Base-by-base conservation (phyloP, 2,329 filamentous ascomycete genomes). In the Beauveria rudraprayagi region DNA sequence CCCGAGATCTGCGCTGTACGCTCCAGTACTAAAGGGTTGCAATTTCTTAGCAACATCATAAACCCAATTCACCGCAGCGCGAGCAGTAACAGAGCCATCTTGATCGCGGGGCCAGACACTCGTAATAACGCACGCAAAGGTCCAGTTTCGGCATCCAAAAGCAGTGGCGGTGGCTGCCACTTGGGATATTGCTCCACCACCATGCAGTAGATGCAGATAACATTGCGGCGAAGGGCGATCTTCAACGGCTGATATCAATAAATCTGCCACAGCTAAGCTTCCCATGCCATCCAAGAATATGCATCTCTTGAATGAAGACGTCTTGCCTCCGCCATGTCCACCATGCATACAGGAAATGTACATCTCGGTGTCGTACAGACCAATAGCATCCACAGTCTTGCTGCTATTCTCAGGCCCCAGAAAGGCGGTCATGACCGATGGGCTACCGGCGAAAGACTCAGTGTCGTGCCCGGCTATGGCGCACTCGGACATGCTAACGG, bases 101-200 rank as follows among this genome's bases (percentile, higher is more conserved):
- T 81, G 68, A 10, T 80, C 73, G 17, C 83, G 80, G 2, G 75
- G 74, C 84, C 84, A 88, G 61, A 86, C 79, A 28, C 82, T 84
- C 5, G 84, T 87, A 47, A 88, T 67, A 5, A 87, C 81, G 65
- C 84, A 88, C 51, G 84, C 84, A 72, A 81, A 87, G 37, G 82
- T 76, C 84, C 84, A 88, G 68, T 83, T 77, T 70, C 84, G 80
- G 73, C 80, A 85, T 50, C 85, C 83, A 59, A 88, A 87, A 58
- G 84, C 83, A 61, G 80, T 82, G 28, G 74, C 76, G 63, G 79
- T 70, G 5, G 71, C 63, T 1, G 71, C 66, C 17, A 80, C 65
- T 28, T 84, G 73, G 50, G 65, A n/a, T 47, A 83, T 69, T 0
- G 78, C 79, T 64, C 79, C 81, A 7, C 83, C 83, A 19, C 84